Conservation (phyloP, 495 filamentous ascomycete species). For the Penicillium egyptiacum region DNA sequence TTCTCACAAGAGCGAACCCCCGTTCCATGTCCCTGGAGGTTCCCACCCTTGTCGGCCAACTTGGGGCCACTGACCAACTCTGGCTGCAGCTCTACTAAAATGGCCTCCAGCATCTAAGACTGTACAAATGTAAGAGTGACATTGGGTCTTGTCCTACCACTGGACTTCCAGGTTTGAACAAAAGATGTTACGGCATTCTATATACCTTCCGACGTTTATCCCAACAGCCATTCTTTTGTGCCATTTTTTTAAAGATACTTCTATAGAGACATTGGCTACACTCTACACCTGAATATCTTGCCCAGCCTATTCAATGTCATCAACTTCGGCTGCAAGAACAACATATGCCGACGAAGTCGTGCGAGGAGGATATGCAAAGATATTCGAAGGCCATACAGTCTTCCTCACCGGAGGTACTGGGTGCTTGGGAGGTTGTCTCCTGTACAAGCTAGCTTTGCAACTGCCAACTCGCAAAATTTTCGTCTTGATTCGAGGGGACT, state of each 20-base stretch:
- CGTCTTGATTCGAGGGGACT: conserved; percentile 29
- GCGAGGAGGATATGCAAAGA: conserved; percentile 30
- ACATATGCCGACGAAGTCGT: conserved; percentile 25
- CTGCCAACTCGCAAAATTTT: conserved; percentile 38
- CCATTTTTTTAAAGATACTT: neutral
- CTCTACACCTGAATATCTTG: neutral
- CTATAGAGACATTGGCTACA: neutral
- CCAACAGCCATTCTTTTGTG: neutral
- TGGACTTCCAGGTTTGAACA: neutral
- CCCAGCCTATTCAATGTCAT: conserved; percentile 17
- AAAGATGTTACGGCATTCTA: neutral
- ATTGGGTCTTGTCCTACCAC: conserved; percentile 6
- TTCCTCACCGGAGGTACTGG: conserved; percentile 43
- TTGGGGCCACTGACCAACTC: neutral
- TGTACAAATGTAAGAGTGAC: conserved; percentile 9
- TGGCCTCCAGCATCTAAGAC: neutral
- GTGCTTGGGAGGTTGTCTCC: conserved; percentile 37
- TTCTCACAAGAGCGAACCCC: neutral
- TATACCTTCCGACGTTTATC: conserved; percentile 9
- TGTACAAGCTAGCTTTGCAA: conserved; percentile 41
- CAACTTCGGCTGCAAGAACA: conserved; percentile 1
- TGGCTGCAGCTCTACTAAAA: neutral
- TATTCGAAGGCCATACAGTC: conserved; percentile 34
- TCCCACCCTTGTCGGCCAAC: neutral
- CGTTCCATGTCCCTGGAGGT: neutral